A percentile compares a stretch with the other conserved stretches of the same genome.
phyloP scores from a whole-genome alignment of 768 basidiomycete species.

The Mycena rosella region DNA sequence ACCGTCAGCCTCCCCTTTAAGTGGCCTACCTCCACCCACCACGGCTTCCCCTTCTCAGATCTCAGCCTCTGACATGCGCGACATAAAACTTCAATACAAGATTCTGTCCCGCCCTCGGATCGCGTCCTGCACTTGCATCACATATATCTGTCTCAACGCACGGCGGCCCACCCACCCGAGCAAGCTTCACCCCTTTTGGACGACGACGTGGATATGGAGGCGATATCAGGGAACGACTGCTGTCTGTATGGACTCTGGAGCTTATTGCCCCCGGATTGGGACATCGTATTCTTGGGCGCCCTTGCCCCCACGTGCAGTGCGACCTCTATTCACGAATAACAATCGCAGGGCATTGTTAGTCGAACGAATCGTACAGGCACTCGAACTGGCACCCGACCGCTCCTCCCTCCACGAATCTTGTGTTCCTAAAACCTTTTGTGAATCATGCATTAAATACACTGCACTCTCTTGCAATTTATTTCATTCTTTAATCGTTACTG shows the following conservation, averaged over 20 bases:
- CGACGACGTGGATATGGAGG: constrained; percentile 86
- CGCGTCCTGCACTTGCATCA: constrained; percentile 81
- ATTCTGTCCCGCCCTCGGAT: constrained; percentile 70
- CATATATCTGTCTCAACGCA: constrained; percentile 56
- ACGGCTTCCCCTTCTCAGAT: constrained; percentile 12
- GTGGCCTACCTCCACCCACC: constrained; percentile 49
- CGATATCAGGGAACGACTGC: constrained; percentile 61
- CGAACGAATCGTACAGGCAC: constrained; percentile 72
- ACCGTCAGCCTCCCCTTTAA: constrained; percentile 40
- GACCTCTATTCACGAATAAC: background rate
- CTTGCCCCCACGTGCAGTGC: background rate
- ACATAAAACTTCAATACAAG: constrained; percentile 58
- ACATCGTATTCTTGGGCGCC: constrained; percentile 28
- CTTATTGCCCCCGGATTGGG: constrained; percentile 22
- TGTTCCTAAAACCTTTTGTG: no score
- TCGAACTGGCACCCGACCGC: no score
- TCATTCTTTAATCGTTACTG: background rate
- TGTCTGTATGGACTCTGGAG: constrained; percentile 9
- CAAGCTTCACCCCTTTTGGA: constrained; percentile 72
- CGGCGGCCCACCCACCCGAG: constrained; percentile 29
- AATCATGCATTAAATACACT: no score
- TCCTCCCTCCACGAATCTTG: no score
- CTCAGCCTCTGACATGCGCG: constrained; percentile 57
- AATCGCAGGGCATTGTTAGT: constrained; percentile 90
- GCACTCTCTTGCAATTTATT: no score